A percentile compares a stretch with the other conserved stretches of the same genome.
Conservation (phyloP, 2,329 filamentous ascomycete genomes). For the Penicillium sp. region DNA sequence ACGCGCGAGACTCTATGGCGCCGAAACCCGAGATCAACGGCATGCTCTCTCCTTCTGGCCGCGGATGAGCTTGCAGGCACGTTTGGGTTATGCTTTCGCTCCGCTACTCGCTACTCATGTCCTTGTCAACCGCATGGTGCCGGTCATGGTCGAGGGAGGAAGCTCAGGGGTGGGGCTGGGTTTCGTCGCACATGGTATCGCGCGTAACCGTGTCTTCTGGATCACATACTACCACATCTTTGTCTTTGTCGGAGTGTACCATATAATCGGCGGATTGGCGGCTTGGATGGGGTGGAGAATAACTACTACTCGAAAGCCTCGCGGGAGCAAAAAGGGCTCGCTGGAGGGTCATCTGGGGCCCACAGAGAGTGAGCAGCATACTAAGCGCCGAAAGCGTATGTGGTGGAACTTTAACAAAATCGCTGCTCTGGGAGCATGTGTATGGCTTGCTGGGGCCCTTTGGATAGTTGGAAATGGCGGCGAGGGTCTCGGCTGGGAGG, state of each 20-base stretch:
- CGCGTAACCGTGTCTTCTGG: slow-evolving; percentile 69
- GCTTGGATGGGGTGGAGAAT: slow-evolving; percentile 71
- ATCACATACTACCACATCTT: slow-evolving; percentile 72
- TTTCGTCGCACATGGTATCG: slow-evolving; percentile 85
- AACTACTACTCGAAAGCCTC: slow-evolving; percentile 40
- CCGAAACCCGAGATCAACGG: slow-evolving; percentile 61
- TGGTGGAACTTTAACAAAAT: slow-evolving; percentile 75
- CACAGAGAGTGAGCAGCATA: slow-evolving; percentile 57
- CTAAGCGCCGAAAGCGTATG: slow-evolving; percentile 62
- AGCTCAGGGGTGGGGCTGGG: slow-evolving; percentile 83
- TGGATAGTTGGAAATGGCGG: slow-evolving; percentile 78
- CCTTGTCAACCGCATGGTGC: slow-evolving; percentile 75
- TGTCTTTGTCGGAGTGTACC: slow-evolving; percentile 70
- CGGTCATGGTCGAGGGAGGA: slow-evolving; percentile 77
- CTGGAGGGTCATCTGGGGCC: slow-evolving; percentile 40
- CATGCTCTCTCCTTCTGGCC: slow-evolving; percentile 66
- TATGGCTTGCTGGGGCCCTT: slow-evolving; percentile 85
- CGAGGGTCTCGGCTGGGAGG: slow-evolving; percentile 75
- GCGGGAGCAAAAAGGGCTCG: slow-evolving; percentile 33
- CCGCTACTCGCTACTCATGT: slow-evolving; percentile 73
- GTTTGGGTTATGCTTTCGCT: slow-evolving; percentile 73
- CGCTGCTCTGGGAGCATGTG: slow-evolving; percentile 59
- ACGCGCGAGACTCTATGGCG: slow-evolving; percentile 76
- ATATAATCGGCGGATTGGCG: slow-evolving; percentile 85
- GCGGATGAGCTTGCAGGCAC: slow-evolving; percentile 68